Evolutionary conservation across 2,329 filamentous ascomycete species (phyloP), one percentile per base, ranked within the genome.

Genomic region (Penicillium sp.): DNA sequence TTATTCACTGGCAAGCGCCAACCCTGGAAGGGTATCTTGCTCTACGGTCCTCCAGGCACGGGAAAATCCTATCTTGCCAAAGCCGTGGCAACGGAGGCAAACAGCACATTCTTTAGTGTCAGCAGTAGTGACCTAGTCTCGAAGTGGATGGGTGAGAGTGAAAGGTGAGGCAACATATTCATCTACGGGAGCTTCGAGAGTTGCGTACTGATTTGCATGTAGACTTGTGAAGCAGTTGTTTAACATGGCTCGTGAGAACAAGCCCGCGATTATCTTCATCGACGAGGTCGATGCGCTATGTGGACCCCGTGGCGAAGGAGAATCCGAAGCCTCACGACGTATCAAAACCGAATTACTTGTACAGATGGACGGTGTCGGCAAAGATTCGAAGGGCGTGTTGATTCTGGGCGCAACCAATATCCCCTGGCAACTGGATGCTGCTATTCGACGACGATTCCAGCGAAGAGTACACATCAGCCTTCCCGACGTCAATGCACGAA

Each of bases 141-240:
- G 74, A 99, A 99, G 74, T 99, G 94, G 94, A 99, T 99, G 94
- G 94, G 94, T 79, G 94, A 99, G 77, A 95, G 90, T 81, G 94
- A 99, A 85, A 86, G 92, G 90, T 95, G 79, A 47, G 81, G 11
- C 26, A 32, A 24, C 13, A 22, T 47, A 55, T 42, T 11, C 26
- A 26, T 8, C 34, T 5, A 24, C 45, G 11, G 35, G 35, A 40
- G 38, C n/a, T 38, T 39, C 16, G 31, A 50, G 26, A 31, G 22
- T 47, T 38, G 13, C 40, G 9, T 42, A 45, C 64, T 68, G 52
- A 63, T 39, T 29, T 6, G 11, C 29, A 2, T 24, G 4, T 31
- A 95, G 92, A 69, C 83, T 99, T 66, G 94, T 99, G 55, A 97
- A 97, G 72, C 89, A 96, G 61, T 84, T 99, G 11, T 99, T 99